Evolutionary conservation across 768 basidiomycete genomes (phyloP).

Genomic region (Suillus discolor): DNA sequence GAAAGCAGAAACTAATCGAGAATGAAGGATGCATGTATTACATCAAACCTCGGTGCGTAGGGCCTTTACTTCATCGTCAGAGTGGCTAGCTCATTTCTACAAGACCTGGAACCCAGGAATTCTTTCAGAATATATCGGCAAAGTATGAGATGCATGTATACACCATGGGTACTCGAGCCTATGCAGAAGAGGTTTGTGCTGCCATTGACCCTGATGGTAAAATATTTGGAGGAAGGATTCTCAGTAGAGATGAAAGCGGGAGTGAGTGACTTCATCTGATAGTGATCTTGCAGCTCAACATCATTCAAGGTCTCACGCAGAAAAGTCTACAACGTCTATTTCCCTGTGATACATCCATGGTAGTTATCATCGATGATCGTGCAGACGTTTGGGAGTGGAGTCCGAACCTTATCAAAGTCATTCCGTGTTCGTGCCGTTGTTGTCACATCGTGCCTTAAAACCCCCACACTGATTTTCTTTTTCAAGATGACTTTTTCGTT

Average conservation of each 20-base stretch:
- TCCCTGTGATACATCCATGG: constrained; percentile 97
- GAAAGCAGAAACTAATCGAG: constrained; percentile 66
- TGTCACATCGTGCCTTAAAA: neutral
- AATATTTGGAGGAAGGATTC: constrained; percentile 83
- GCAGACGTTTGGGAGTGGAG: constrained; percentile 99
- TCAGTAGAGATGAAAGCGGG: constrained; percentile 95
- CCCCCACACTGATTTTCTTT: constrained; percentile 5
- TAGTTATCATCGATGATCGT: constrained; percentile 98
- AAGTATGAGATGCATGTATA: constrained; percentile 99
- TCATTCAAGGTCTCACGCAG: constrained; percentile 72
- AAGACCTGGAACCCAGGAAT: constrained; percentile 83
- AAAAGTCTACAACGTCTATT: constrained; percentile 93
- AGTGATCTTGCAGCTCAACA: constrained; percentile 16
- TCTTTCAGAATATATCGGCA: constrained; percentile 67
- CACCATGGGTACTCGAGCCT: constrained; percentile 98
- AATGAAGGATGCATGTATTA: constrained; percentile 93
- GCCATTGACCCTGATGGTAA: constrained; percentile 89
- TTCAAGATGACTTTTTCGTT: constrained; percentile 92
- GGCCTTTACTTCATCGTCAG: neutral
- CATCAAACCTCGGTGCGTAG: constrained; percentile 89
- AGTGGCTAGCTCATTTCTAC: constrained; percentile 11
- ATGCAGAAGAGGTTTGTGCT: constrained; percentile 93
- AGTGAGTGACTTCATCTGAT: constrained; percentile 56
- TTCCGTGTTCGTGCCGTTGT: constrained; percentile 73
- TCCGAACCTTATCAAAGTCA: constrained; percentile 94